Percentiles rank a stretch among this genome's conserved stretches.
phyloP scores from a whole-genome alignment of 1,139 yeast species.

The Candida frijolesensis region DNA sequence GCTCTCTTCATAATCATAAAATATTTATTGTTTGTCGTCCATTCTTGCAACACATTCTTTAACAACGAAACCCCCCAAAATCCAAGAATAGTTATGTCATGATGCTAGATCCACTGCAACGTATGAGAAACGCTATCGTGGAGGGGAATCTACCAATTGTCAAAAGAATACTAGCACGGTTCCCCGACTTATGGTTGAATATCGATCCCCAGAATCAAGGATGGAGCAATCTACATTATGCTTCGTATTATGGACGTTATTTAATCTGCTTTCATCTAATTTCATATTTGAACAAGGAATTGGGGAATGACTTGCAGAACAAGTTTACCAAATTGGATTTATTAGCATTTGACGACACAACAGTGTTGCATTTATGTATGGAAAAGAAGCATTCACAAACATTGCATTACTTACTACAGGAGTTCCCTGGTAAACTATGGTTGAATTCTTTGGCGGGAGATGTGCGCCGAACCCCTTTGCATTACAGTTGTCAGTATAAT shows the following conservation, averaged over 20 bases:
- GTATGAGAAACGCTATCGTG: conserved; percentile 75
- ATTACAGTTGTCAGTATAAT: conserved; percentile 69
- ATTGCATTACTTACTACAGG: conserved; percentile 77
- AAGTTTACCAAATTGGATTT: conserved; percentile 31
- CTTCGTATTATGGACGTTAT: conserved; percentile 79
- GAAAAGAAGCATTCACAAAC: conserved; percentile 72
- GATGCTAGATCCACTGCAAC: conserved; percentile 63
- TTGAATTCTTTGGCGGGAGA: conserved; percentile 52
- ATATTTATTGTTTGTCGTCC: background rate
- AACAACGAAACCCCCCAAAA: too few species aligned
- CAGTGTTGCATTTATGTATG: conserved; percentile 79
- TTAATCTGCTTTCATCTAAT: conserved; percentile 68
- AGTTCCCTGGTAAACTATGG: conserved; percentile 72
- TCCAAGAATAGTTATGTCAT: conserved; percentile 4
- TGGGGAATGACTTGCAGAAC: conserved; percentile 18
- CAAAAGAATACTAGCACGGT: conserved; percentile 66
- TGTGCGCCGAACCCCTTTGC: conserved; percentile 67
- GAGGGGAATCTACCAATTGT: conserved; percentile 76
- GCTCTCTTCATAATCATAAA: background rate
- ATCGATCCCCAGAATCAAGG: conserved; percentile 70
- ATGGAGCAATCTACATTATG: conserved; percentile 89
- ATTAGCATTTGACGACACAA: conserved; percentile 64
- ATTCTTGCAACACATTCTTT: background rate
- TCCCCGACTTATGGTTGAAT: conserved; percentile 77
- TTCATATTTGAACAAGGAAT: conserved; percentile 32